Conservation (phyloP, 1,139 yeast species). For the Pichia cactophila region DNA sequence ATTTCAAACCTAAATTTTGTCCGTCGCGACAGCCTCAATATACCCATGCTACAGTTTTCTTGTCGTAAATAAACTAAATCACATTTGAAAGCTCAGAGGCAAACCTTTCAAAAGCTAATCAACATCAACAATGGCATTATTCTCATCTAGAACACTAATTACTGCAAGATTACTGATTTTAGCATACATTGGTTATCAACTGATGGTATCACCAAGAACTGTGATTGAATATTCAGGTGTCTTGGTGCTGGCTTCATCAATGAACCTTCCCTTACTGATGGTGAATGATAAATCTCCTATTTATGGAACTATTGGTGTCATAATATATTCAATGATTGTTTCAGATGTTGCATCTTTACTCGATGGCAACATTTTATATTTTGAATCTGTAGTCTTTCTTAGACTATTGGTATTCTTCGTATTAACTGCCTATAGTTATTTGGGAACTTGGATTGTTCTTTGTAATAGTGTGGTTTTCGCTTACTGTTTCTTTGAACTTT, state of each 20-base stretch:
- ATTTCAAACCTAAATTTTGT: too few species aligned
- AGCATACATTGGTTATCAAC: conserved; percentile 36
- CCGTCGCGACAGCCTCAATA: too few species aligned
- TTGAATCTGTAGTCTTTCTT: conserved; percentile 62
- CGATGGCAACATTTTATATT: conserved; percentile 48
- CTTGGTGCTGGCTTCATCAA: conserved; percentile 46
- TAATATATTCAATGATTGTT: conserved; percentile 38
- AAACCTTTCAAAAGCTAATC: not conserved
- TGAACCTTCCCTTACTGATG: conserved; percentile 42
- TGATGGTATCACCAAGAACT: conserved; percentile 36
- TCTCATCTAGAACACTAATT: conserved; percentile 45
- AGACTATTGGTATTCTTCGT: conserved; percentile 53
- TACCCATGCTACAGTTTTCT: not conserved
- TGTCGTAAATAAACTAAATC: not conserved
- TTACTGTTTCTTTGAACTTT: conserved; percentile 59
- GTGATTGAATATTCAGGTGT: conserved; percentile 43
- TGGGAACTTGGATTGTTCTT: conserved; percentile 35
- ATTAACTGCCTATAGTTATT: conserved; percentile 39
- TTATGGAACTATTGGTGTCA: conserved; percentile 43
- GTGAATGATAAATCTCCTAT: conserved; percentile 42
- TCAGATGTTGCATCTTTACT: conserved; percentile 53
- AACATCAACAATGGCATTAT: conserved; percentile 41
- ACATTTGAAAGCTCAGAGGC: not conserved
- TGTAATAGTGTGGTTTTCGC: conserved; percentile 58
- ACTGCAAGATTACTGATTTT: conserved; percentile 44